Evolutionary conservation across 106 monocot species (phyloP).

Genomic region (Agapanthus africanus): DNA sequence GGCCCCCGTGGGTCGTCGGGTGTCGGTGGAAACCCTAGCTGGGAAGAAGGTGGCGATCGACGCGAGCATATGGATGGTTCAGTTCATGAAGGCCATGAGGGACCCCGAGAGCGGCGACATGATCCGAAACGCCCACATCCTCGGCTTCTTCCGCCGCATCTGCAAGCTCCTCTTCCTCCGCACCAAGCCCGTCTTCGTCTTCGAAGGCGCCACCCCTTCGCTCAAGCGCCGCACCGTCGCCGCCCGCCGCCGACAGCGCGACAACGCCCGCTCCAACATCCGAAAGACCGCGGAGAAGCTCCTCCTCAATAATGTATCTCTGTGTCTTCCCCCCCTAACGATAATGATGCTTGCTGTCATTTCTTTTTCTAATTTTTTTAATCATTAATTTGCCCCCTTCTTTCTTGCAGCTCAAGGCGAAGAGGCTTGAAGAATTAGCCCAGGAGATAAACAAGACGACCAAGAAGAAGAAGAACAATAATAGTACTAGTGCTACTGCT

Average conservation of each 20-base stretch:
- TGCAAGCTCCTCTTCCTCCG: slow-evolving; percentile 97
- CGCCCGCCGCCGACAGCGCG: slow-evolving; percentile 70
- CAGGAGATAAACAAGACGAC: slow-evolving; percentile 49
- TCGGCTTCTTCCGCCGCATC: slow-evolving; percentile 95
- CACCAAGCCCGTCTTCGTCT: slow-evolving; percentile 88
- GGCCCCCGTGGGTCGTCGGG: slow-evolving; percentile 92
- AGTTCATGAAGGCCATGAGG: slow-evolving; percentile 99
- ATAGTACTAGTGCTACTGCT: too few relatives aligned
- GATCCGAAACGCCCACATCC: slow-evolving; percentile 79
- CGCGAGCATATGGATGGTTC: slow-evolving; percentile 99
- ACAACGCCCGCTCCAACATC: slow-evolving; percentile 82
- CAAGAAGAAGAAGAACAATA: slow-evolving; percentile 28
- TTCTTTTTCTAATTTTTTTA: background rate
- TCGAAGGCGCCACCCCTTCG: slow-evolving; percentile 89
- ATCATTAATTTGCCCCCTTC: too few relatives aligned
- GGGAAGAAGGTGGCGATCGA: slow-evolving; percentile 93
- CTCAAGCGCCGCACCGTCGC: slow-evolving; percentile 91
- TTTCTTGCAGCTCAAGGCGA: slow-evolving; percentile 59
- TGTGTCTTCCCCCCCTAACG: background rate
- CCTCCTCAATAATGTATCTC: slow-evolving; percentile 65
- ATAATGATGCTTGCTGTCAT: background rate
- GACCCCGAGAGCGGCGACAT: slow-evolving; percentile 96
- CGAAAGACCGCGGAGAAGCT: slow-evolving; percentile 98
- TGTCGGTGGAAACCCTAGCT: slow-evolving; percentile 98
- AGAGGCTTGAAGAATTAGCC: slow-evolving; percentile 79